Evolutionary conservation across 768 basidiomycete species (phyloP).

Genomic region (Lactarius psammicola): DNA sequence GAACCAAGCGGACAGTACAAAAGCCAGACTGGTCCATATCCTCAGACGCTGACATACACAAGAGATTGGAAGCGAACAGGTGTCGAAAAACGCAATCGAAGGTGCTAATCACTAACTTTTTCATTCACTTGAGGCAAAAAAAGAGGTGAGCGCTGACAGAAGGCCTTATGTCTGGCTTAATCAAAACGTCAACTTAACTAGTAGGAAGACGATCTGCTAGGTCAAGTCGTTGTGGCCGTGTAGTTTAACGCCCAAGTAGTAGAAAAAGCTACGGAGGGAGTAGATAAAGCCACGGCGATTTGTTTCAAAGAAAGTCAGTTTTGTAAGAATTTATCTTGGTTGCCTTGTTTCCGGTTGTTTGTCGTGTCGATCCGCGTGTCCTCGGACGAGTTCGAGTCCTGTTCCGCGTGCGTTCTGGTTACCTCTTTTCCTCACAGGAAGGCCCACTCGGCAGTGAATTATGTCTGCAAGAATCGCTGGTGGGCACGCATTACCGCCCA

Average conservation of each 20-base stretch:
- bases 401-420: conserved; percentile 16
- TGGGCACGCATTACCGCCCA: conserved; percentile 43
- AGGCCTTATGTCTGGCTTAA: conserved; percentile 21
- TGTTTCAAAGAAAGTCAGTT: background rate
- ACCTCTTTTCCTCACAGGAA: background rate
- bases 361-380: background rate
- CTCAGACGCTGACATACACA: background rate
- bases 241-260: conserved; percentile 67
- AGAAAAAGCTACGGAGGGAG: conserved; percentile 45
- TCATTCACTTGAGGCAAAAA: background rate
- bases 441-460: background rate
- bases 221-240: conserved; percentile 51
- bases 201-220: conserved; percentile 60
- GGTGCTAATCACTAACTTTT: background rate
- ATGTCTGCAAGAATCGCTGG: conserved; percentile 28
- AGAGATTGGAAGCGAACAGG: background rate
- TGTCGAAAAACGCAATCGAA: background rate
- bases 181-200: conserved; percentile 51
- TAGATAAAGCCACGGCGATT: conserved; percentile 57
- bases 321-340: background rate
- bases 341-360: conserved; percentile 1
- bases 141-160: background rate
- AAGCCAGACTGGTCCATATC: background rate
- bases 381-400: background rate
- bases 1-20: background rate